Conservation (phyloP, 441 rosid genomes). For the Aquilaria agallochum region DNA sequence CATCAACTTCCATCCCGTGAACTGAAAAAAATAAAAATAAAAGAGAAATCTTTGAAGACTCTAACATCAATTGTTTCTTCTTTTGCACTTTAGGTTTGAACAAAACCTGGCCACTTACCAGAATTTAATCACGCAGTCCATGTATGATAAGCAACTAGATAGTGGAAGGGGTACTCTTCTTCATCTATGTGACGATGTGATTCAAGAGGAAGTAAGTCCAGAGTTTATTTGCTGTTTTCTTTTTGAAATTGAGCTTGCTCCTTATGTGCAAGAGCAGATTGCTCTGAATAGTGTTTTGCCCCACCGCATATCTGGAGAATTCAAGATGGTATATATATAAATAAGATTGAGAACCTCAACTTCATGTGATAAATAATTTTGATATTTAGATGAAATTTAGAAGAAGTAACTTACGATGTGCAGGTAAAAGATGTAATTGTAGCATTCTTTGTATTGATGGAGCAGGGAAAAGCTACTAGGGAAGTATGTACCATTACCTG, state of each 20-base stretch:
- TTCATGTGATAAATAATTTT: too few relatives aligned
- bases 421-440: conserved; percentile 96
- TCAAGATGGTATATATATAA: too few relatives aligned
- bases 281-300: too few relatives aligned
- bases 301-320: too few relatives aligned
- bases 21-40: too few relatives aligned
- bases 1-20: too few relatives aligned
- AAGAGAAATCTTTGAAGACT: too few relatives aligned
- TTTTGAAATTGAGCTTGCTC: not conserved
- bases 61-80: conserved; percentile 13
- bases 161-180: conserved; percentile 96
- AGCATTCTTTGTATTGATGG: conserved; percentile 85
- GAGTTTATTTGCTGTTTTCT: not conserved
- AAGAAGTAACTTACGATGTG: conserved; percentile 1
- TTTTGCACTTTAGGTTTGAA: conserved; percentile 58
- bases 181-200: conserved; percentile 93
- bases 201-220: conserved; percentile 79
- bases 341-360: too few relatives aligned
- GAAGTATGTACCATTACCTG: conserved; percentile 29
- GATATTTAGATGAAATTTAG: too few relatives aligned
- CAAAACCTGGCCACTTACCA: conserved; percentile 79
- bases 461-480: conserved; percentile 59
- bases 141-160: conserved; percentile 96
- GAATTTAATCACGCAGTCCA: conserved; percentile 81
- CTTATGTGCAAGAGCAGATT: too few relatives aligned